Evolutionary conservation across 768 basidiomycete genomes (phyloP), one percentile per base, ranked within the genome.

Genomic region (Solioccasus polychromus): DNA sequence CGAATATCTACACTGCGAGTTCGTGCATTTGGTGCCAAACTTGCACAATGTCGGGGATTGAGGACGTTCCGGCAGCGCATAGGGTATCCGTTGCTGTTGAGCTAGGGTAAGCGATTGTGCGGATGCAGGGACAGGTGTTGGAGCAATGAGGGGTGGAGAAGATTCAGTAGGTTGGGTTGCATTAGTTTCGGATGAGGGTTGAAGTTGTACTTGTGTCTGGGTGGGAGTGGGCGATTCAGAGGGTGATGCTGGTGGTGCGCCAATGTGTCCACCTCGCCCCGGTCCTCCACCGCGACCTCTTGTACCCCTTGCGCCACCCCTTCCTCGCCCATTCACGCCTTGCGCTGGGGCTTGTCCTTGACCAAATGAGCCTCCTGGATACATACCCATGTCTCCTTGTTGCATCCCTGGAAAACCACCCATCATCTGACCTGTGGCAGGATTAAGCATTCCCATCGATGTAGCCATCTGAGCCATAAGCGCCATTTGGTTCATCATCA

Each of bases 41-140:
- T 96, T 96, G 81, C 96, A 99, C 18, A 99, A 74, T 1, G 88
- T 90, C 0, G 90, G 90, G 2, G 90, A 90, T 55, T 86, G 85
- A 1, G 89, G 90, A 25, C 90, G 77, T 49, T 86, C 82, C n/a
- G 86, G 86, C 15, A 81, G 60, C 4, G 73, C 74, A 57, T 80
- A 87, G 3, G 74, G 71, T 39, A 70, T 60, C 40, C 71, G 73
- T 49, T 66, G 67, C 28, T 51, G 55, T 30, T 54, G 62, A 15
- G 29, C 28, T 20, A 42, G 37, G 3, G 38, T 24, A 17, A 45
- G 45, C 41, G 50, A 47, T 44, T 51, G 50, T 8, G 26, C 6
- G 22, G 60, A 64, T n/a, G 68, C 62, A 15, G 60, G 53, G 23
- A 44, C 39, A 17, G 64, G 64, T 25, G 44, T 54, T 34, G 64